A percentile compares a stretch with the other conserved stretches of the same genome.
Evolutionary conservation across 306 rosid species (phyloP).

Genomic region (peach (Prunus persica)): DNA sequence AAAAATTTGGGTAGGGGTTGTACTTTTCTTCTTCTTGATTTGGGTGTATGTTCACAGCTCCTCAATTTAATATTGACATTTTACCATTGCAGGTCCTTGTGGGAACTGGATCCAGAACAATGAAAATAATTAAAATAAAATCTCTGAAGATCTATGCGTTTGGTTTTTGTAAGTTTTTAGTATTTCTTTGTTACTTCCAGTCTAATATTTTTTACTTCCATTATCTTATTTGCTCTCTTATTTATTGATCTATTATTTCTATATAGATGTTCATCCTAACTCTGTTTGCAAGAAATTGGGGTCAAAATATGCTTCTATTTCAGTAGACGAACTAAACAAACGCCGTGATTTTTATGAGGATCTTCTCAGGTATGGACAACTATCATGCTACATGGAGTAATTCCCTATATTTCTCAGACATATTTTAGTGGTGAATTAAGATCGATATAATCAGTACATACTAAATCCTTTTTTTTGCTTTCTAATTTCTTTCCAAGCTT

Average conservation of each 20-base stretch:
- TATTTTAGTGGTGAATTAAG: background rate
- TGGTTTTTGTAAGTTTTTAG: constrained; percentile 83
- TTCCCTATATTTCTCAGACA: background rate
- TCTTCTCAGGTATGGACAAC: constrained; percentile 76
- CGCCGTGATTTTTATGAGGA: constrained; percentile 65
- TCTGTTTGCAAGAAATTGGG: constrained; percentile 87
- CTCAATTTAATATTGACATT: constrained; percentile 4
- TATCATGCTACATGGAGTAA: constrained; percentile 3
- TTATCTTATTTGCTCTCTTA: background rate
- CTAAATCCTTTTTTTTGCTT: background rate
- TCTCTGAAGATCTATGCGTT: constrained; percentile 86
- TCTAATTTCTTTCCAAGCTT: background rate
- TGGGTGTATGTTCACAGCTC: constrained; percentile 7
- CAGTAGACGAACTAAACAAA: constrained; percentile 59
- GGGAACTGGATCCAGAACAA: constrained; percentile 85
- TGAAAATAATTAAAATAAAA: constrained; percentile 79
- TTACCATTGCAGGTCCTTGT: constrained; percentile 69
- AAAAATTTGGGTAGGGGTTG: no score
- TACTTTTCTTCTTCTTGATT: background rate
- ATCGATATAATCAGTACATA: background rate
- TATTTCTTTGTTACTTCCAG: constrained; percentile 8
- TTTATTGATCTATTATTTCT: constrained; percentile 12
- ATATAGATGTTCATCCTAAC: constrained; percentile 73
- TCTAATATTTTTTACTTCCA: constrained; percentile 13
- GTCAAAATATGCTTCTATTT: constrained; percentile 73